phyloP scores from a whole-genome alignment of 176 grass and related monocot species.

The Paspalum vaginatum region DNA sequence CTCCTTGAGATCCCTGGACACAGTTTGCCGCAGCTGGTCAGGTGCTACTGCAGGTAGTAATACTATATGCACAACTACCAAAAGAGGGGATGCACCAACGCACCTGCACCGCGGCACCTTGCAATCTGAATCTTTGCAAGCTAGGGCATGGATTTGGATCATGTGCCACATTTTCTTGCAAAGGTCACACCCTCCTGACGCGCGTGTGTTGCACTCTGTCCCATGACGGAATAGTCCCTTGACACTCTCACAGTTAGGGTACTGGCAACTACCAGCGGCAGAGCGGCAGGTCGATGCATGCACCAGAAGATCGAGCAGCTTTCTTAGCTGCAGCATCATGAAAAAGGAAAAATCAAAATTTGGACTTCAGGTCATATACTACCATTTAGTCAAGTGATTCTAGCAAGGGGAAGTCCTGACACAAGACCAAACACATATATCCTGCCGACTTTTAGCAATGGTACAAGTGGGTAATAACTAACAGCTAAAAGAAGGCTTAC shows the following conservation, averaged over 20 bases:
- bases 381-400: slow-evolving; percentile 15
- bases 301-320: slow-evolving; percentile 83
- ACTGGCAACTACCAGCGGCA: slow-evolving; percentile 50
- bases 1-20: slow-evolving; percentile 94
- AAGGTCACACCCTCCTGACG: slow-evolving; percentile 79
- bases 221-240: slow-evolving; percentile 88
- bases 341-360: slow-evolving; percentile 3
- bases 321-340: slow-evolving; percentile 65
- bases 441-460: slow-evolving; percentile 21
- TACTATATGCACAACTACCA: background rate
- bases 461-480: slow-evolving; percentile 22
- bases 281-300: slow-evolving; percentile 73
- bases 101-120: slow-evolving; percentile 98
- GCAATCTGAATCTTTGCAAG: slow-evolving; percentile 92
- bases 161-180: slow-evolving; percentile 92
- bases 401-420: background rate
- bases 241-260: slow-evolving; percentile 75
- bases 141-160: slow-evolving; percentile 86
- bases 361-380: background rate
- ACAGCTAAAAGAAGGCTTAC: slow-evolving; percentile 47
- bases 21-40: slow-evolving; percentile 22
- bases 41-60: slow-evolving; percentile 2
- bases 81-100: slow-evolving; percentile 36
- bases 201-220: slow-evolving; percentile 67
- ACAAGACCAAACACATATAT: slow-evolving; percentile 12